A percentile compares a stretch with the other conserved stretches of the same genome.
These are phyloP conservation scores for Blastobotrys illinoisensis DNA, from an alignment of 1,139 yeast genomes.

Conservation along the genomic window DNA sequence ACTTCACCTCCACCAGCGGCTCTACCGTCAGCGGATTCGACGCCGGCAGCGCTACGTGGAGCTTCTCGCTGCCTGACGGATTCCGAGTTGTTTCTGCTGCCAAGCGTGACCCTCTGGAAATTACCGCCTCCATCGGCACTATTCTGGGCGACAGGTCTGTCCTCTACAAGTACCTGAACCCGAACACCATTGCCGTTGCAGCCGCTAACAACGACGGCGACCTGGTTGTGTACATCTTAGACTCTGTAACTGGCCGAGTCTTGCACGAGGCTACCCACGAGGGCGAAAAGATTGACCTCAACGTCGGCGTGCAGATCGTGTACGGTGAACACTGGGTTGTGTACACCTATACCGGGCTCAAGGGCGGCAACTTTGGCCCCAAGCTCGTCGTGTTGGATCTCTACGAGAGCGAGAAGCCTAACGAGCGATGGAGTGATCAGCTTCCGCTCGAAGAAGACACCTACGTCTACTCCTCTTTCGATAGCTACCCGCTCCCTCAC, in stretches of 20 bases:
- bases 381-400: conserved; percentile 70
- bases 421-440: conserved; percentile 33
- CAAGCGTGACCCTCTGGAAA: conserved; percentile 40
- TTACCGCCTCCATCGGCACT: conserved; percentile 62
- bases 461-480: conserved; percentile 36
- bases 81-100: conserved; percentile 39
- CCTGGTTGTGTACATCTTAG: conserved; percentile 50
- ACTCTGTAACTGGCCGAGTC: conserved; percentile 63
- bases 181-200: conserved; percentile 56
- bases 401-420: conserved; percentile 57
- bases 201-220: conserved; percentile 34
- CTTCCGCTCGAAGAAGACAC: conserved; percentile 18
- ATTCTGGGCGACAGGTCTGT: conserved; percentile 68
- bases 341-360: conserved; percentile 54
- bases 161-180: conserved; percentile 77
- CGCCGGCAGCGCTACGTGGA: conserved; percentile 22
- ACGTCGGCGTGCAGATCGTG: conserved; percentile 43
- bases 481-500: conserved; percentile 39
- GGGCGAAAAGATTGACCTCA: conserved; percentile 24
- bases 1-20: not conserved
- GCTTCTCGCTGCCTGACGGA: conserved; percentile 22
- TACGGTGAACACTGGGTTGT: conserved; percentile 84
- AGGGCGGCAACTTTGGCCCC: conserved; percentile 45
- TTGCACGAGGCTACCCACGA: conserved; percentile 43
- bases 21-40: conserved; percentile 2